Percentiles rank a stretch among this genome's conserved stretches.
phyloP scores from a whole-genome alignment of 805 yeast genomes.

The Wickerhamomyces bisporus region DNA sequence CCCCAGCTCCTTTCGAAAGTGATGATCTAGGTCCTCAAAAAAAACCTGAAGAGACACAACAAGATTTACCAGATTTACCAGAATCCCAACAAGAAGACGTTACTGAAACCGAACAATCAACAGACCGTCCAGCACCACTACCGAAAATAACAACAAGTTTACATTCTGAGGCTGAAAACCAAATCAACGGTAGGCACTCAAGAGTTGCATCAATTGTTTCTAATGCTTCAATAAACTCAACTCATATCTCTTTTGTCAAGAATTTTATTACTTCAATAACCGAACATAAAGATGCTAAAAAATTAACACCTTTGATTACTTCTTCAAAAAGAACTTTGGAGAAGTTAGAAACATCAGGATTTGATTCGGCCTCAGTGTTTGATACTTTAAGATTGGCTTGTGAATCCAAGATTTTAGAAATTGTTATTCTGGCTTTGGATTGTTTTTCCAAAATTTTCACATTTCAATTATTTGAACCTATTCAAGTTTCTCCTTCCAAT shows the following conservation, averaged over 20 bases:
- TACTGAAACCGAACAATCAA: slow-evolving; percentile 11
- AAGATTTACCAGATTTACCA: background rate
- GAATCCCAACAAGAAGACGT: slow-evolving; percentile 7
- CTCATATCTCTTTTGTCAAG: slow-evolving; percentile 40
- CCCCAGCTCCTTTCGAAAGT: too few relatives aligned
- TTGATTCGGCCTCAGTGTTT: slow-evolving; percentile 54
- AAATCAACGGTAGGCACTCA: slow-evolving; percentile 12
- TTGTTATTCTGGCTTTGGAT: slow-evolving; percentile 74
- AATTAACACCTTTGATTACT: slow-evolving; percentile 32
- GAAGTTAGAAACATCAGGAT: slow-evolving; percentile 24
- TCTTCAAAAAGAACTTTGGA: slow-evolving; percentile 27
- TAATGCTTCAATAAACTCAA: slow-evolving; percentile 19
- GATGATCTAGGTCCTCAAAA: too few relatives aligned
- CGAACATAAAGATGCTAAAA: slow-evolving; percentile 55
- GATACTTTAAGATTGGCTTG: slow-evolving; percentile 76
- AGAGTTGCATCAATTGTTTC: slow-evolving; percentile 18
- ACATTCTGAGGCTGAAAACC: too few relatives aligned
- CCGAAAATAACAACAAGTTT: slow-evolving; percentile 12
- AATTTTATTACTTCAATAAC: slow-evolving; percentile 55
- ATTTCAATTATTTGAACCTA: slow-evolving; percentile 68
- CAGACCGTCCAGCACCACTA: slow-evolving; percentile 14
- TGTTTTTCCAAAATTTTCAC: slow-evolving; percentile 83
- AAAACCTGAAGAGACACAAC: too few relatives aligned
- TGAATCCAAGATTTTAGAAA: slow-evolving; percentile 57
- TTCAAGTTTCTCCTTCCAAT: slow-evolving; percentile 42